Percentiles rank a stretch among this genome's conserved stretches.
phyloP scores from a whole-genome alignment of 805 yeast genomes.

The Suhomyces xylopsoci region DNA sequence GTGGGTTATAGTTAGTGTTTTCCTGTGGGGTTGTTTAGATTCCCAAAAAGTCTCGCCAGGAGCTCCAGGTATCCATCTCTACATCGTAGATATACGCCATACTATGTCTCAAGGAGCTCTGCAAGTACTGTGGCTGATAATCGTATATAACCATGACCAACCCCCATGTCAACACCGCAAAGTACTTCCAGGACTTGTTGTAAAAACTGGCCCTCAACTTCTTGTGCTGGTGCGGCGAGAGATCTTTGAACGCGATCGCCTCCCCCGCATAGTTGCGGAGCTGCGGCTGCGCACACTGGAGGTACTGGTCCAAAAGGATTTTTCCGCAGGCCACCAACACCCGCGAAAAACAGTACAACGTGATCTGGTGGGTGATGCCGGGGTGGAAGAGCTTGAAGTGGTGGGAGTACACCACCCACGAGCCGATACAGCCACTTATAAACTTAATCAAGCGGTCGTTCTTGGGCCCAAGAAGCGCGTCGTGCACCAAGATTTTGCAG shows the following conservation, averaged over 20 bases:
- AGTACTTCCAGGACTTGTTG: conserved; percentile 47
- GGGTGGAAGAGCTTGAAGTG: conserved; percentile 43
- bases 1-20: too few species aligned
- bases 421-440: conserved; percentile 38
- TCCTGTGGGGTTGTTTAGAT: too few species aligned
- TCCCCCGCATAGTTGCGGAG: conserved; percentile 18
- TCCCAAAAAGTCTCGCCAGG: conserved; percentile 46
- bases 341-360: conserved; percentile 69
- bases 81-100: conserved; percentile 70
- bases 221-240: conserved; percentile 31
- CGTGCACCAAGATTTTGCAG: conserved; percentile 28
- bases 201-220: conserved; percentile 24
- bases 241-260: conserved; percentile 21
- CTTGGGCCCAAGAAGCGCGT: conserved; percentile 32
- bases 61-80: conserved; percentile 50
- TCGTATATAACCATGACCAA: conserved; percentile 68
- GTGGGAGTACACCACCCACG: conserved; percentile 44
- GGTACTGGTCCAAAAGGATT: conserved; percentile 40
- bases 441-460: conserved; percentile 28
- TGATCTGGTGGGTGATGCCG: conserved; percentile 67
- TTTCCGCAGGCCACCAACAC: conserved; percentile 62
- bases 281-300: conserved; percentile 35
- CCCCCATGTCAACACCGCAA: conserved; percentile 70
- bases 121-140: conserved; percentile 58
- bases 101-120: conserved; percentile 60